Conservation (phyloP, 2,329 filamentous ascomycete species). For the Curvularia eragrostidis region DNA sequence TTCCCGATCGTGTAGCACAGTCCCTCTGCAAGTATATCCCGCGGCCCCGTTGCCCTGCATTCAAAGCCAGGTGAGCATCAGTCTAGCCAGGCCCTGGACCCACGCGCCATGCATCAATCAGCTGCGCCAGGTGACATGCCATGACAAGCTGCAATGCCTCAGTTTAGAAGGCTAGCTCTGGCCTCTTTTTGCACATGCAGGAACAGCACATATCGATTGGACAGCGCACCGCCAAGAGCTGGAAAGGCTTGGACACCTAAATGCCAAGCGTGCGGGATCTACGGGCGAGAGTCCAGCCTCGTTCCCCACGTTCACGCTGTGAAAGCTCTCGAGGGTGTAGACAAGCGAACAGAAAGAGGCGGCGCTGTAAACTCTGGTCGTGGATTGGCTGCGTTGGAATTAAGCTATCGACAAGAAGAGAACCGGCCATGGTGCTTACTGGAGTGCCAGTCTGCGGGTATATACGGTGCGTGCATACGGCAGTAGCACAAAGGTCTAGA, state of each 20-base stretch:
- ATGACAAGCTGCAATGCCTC: not conserved
- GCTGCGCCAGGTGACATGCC: not conserved
- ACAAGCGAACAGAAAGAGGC: not conserved
- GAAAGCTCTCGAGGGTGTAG: not conserved
- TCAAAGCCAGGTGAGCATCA: not conserved
- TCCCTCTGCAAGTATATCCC: not conserved
- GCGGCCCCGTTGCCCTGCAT: not conserved
- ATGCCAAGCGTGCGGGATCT: not conserved
- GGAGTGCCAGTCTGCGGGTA: not conserved
- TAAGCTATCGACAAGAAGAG: not conserved
- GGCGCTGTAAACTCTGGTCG: not conserved
- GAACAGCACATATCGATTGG: constrained; percentile 1
- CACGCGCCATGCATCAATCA: not conserved
- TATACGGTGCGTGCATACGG: too few relatives aligned
- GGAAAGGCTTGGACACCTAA: not conserved
- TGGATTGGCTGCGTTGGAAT: not conserved
- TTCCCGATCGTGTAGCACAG: not conserved
- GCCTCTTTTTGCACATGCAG: not conserved
- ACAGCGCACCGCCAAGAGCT: not conserved
- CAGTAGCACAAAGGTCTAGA: too few relatives aligned
- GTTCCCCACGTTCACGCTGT: not conserved
- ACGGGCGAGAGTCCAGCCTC: constrained; percentile 2
- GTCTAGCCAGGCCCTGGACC: not conserved
- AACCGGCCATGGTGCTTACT: not conserved
- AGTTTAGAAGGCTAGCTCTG: not conserved